These are phyloP conservation scores for Blakeslea trispora DNA, from an alignment of 371 early-diverging fungal species.

Conservation along the genomic window DNA sequence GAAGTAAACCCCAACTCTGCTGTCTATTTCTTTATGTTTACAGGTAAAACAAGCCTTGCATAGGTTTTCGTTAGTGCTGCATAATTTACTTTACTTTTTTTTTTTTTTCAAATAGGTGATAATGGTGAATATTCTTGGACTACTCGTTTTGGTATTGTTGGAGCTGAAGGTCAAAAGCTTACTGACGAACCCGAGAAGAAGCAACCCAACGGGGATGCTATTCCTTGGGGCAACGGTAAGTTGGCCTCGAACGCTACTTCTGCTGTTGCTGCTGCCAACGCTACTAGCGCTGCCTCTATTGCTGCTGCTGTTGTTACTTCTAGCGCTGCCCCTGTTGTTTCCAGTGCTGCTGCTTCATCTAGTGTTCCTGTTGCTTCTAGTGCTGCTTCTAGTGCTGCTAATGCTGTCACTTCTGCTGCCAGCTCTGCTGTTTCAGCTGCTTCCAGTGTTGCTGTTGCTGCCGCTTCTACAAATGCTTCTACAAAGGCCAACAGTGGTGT, in stretches of 20 bases:
- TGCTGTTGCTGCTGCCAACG: constrained; percentile 3
- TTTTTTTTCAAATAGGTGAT: constrained; percentile 20
- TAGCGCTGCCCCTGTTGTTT: constrained; percentile 1
- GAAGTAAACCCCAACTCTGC: constrained; percentile 42
- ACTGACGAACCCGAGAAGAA: constrained; percentile 26
- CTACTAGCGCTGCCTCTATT: constrained; percentile 2
- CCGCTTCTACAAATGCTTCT: neutral
- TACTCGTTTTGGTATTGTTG: constrained; percentile 44
- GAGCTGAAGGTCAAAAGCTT: constrained; percentile 23
- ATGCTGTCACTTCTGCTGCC: constrained; percentile 1
- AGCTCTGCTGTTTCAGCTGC: constrained; percentile 5
- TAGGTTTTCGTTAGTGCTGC: too few relatives aligned
- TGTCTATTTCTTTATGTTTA: constrained; percentile 54
- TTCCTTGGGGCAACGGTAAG: constrained; percentile 51
- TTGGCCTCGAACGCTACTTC: constrained; percentile 5
- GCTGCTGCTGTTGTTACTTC: constrained; percentile 1
- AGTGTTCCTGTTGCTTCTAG: constrained; percentile 4
- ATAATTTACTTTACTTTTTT: neutral
- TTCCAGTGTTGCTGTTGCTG: constrained; percentile 4
- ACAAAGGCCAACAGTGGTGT: neutral
- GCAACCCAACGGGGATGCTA: constrained; percentile 36
- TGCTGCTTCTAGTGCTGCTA: neutral
- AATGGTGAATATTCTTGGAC: constrained; percentile 41
- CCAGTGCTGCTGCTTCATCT: neutral
- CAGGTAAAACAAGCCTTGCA: constrained; percentile 30